A percentile compares a stretch with the other conserved stretches of the same genome.
Conservation (phyloP, 176 grass and related monocot genomes). For the Chloris gayana region DNA sequence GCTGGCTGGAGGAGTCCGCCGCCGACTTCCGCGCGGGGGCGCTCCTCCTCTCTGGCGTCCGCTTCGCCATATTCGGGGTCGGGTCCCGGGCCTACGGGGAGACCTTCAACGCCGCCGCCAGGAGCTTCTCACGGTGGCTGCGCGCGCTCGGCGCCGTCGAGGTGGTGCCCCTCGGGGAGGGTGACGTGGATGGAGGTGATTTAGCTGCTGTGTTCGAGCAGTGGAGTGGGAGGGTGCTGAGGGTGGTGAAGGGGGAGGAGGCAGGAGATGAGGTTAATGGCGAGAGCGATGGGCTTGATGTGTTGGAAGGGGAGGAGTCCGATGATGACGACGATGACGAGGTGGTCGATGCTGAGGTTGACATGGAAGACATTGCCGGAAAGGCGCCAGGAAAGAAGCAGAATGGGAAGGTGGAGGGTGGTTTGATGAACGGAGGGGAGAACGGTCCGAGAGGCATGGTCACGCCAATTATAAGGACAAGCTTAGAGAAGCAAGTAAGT, state of each 20-base stretch:
- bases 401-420: slow-evolving; percentile 41
- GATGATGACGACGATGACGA: slow-evolving; percentile 51
- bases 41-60: neutral
- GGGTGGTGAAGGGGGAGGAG: slow-evolving; percentile 67
- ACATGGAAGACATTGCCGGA: slow-evolving; percentile 96
- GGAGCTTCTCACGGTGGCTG: slow-evolving; percentile 82
- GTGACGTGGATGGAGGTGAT: slow-evolving; percentile 75
- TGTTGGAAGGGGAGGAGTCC: slow-evolving; percentile 54
- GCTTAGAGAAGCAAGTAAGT: slow-evolving; percentile 88
- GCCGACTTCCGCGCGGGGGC: neutral
- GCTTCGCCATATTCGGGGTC: neutral
- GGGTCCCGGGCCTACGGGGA: slow-evolving; percentile 6
- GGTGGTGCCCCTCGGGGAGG: slow-evolving; percentile 60
- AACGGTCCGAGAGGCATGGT: slow-evolving; percentile 82
- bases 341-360: slow-evolving; percentile 53
- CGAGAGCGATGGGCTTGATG: slow-evolving; percentile 46
- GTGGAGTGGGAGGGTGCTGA: slow-evolving; percentile 65
- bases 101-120: slow-evolving; percentile 39
- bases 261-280: slow-evolving; percentile 18
- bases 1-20: neutral
- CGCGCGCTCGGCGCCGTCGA: slow-evolving; percentile 76
- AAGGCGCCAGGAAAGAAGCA: slow-evolving; percentile 57
- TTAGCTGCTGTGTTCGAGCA: slow-evolving; percentile 58
- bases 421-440: slow-evolving; percentile 39
- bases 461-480: slow-evolving; percentile 82